These are phyloP conservation scores for Scortechinia acanthostroma DNA, from an alignment of 2,329 filamentous ascomycete genomes.

Conservation along the genomic window DNA sequence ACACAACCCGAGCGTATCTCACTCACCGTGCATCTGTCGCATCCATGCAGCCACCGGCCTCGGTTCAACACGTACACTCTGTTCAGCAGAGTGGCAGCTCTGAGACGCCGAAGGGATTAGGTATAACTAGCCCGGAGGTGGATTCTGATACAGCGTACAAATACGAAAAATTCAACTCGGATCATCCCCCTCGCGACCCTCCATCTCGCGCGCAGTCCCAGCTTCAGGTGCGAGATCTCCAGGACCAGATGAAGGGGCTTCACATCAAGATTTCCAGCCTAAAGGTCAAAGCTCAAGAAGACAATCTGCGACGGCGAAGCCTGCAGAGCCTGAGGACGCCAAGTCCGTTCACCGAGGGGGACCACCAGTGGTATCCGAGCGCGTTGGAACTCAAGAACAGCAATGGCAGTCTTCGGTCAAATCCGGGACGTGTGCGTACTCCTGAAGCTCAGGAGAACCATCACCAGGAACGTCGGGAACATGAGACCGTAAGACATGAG, in stretches of 20 bases:
- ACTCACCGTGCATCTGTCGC: background rate
- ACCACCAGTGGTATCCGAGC: slow-evolving; percentile 18
- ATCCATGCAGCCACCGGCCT: background rate
- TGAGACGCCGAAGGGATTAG: background rate
- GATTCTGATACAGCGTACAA: background rate
- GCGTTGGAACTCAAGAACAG: slow-evolving; percentile 11
- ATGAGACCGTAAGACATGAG: background rate
- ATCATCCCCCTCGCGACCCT: background rate
- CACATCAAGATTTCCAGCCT: slow-evolving; percentile 63
- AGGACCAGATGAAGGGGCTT: slow-evolving; percentile 61
- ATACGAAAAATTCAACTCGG: background rate
- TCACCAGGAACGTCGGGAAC: background rate
- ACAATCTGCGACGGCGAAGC: slow-evolving; percentile 54
- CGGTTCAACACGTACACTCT: background rate
- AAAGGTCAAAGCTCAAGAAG: slow-evolving; percentile 55
- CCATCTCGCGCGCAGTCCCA: slow-evolving; percentile 16
- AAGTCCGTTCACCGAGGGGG: slow-evolving; percentile 29
- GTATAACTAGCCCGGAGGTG: background rate
- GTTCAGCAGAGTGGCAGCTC: background rate
- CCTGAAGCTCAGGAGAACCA: background rate
- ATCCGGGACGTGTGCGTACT: background rate
- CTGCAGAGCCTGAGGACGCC: slow-evolving; percentile 51
- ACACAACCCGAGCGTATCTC: background rate
- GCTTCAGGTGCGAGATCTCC: slow-evolving; percentile 45
- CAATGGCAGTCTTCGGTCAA: background rate